A percentile compares a stretch with the other conserved stretches of the same genome.
Evolutionary conservation across 345 rosid genomes (phyloP).

Genomic region (Crucihimalaya himalaica): DNA sequence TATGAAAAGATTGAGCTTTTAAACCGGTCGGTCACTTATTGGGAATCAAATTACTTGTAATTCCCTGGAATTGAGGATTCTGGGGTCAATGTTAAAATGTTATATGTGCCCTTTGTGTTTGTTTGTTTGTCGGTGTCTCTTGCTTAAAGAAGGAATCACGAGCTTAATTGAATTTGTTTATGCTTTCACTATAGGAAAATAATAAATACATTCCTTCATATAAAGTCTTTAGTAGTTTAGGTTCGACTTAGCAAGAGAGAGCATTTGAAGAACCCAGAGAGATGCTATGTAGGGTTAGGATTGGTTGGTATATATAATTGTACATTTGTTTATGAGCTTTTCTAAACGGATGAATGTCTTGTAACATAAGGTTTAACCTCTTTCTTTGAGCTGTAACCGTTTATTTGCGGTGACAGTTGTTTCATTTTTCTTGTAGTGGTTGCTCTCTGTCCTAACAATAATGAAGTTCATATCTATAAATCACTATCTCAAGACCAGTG

Average conservation of each 20-base stretch:
- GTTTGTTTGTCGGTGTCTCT: background rate
- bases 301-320: background rate
- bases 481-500: constrained; percentile 62
- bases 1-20: too few species aligned
- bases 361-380: background rate
- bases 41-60: background rate
- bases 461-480: constrained; percentile 91
- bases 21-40: too few species aligned
- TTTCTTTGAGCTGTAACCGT: background rate
- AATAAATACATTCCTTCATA: background rate
- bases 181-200: background rate
- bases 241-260: constrained; percentile 2
- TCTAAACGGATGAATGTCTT: background rate
- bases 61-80: background rate
- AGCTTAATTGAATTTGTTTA: background rate
- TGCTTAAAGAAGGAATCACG: background rate
- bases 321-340: background rate
- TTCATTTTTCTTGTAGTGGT: constrained; percentile 61
- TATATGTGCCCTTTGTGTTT: background rate
- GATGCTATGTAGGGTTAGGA: background rate
- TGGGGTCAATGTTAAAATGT: background rate
- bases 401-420: background rate
- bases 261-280: background rate
- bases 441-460: constrained; percentile 88
- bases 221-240: background rate